These are phyloP conservation scores for Aspergillus fumigatiaffinis DNA, from an alignment of 2,329 filamentous ascomycete species.

Conservation along the genomic window DNA sequence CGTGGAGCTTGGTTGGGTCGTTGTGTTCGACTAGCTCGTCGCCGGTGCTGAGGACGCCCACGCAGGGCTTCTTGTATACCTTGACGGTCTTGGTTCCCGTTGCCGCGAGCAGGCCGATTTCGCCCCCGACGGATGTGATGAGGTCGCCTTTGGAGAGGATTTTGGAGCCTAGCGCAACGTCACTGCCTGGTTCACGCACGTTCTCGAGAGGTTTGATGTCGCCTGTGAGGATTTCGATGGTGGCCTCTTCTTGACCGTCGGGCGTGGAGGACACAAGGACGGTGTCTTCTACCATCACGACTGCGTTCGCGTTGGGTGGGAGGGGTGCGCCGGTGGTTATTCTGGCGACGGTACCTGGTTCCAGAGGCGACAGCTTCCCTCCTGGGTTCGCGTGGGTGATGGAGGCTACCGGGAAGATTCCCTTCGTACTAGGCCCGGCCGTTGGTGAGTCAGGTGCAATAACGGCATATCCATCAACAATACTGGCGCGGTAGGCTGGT, in stretches of 20 bases:
- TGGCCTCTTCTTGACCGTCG: conserved; percentile 78
- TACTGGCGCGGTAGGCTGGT: conserved; percentile 90
- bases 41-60: conserved; percentile 88
- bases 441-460: conserved; percentile 52
- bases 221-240: conserved; percentile 79
- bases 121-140: conserved; percentile 83
- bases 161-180: conserved; percentile 65
- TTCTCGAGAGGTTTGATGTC: conserved; percentile 77
- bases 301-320: conserved; percentile 80
- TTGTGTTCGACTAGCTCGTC: conserved; percentile 85
- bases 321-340: conserved; percentile 95
- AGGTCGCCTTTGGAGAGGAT: conserved; percentile 75
- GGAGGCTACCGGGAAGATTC: conserved; percentile 78
- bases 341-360: conserved; percentile 72
- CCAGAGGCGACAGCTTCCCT: conserved; percentile 57
- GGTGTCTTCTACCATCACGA: conserved; percentile 97
- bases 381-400: conserved; percentile 81
- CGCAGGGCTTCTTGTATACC: conserved; percentile 69
- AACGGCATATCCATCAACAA: conserved; percentile 93
- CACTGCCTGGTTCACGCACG: conserved; percentile 84
- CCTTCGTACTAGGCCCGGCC: conserved; percentile 61
- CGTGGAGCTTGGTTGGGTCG: conserved; percentile 54
- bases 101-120: conserved; percentile 83
- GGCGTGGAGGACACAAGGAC: conserved; percentile 69
- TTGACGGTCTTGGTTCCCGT: conserved; percentile 70